Percentiles rank a stretch among this genome's conserved stretches.
Conservation (phyloP, 331 rosid genomes). For the Rhamnella rubrinervis region DNA sequence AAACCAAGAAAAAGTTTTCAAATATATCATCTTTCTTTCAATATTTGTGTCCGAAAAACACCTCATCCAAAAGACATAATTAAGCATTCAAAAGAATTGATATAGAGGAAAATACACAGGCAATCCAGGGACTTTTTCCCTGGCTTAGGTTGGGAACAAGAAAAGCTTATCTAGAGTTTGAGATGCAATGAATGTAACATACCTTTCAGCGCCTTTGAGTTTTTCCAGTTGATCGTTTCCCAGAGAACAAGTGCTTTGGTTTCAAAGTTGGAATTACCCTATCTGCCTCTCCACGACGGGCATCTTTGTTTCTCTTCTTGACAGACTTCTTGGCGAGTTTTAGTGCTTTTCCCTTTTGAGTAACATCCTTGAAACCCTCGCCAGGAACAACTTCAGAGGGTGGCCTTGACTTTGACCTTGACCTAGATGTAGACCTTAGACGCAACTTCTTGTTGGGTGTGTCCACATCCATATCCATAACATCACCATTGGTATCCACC, state of each 20-base stretch:
- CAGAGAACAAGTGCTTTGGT: conserved; percentile 85
- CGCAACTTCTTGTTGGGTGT: conserved; percentile 70
- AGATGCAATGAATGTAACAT: neutral
- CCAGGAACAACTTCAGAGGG: conserved; percentile 79
- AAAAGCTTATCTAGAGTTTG: neutral
- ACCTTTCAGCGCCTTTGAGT: conserved; percentile 65
- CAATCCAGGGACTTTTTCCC: too few species aligned
- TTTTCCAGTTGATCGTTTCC: conserved; percentile 79
- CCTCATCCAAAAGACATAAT: neutral
- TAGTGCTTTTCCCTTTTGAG: conserved; percentile 67
- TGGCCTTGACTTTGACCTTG: conserved; percentile 56
- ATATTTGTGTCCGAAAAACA: too few species aligned
- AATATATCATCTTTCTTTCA: neutral
- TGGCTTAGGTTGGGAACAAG: neutral
- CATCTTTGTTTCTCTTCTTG: conserved; percentile 75
- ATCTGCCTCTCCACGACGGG: conserved; percentile 93
- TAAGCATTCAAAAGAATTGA: neutral
- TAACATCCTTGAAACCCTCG: conserved; percentile 76
- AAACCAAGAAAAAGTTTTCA: neutral
- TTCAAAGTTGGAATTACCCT: conserved; percentile 75
- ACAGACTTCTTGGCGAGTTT: conserved; percentile 61
- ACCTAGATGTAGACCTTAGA: conserved; percentile 42
- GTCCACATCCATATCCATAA: conserved; percentile 65
- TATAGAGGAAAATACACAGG: too few species aligned
- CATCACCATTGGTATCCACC: conserved; percentile 29